Conservation (phyloP, 441 rosid genomes). For the Dalechampia spathulata region DNA sequence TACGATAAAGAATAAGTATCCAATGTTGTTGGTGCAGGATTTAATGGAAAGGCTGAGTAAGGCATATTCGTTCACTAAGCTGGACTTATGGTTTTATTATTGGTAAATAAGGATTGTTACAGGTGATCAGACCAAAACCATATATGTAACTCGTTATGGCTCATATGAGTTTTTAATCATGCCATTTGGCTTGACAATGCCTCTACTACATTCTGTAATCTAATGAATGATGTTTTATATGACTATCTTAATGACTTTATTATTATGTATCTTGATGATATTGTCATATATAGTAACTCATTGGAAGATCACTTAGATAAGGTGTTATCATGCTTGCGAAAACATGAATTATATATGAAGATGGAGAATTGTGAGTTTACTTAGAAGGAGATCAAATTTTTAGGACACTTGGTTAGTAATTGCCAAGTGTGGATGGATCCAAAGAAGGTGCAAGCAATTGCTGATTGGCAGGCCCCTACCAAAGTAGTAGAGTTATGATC, state of each 20-base stretch:
- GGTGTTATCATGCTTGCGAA: rapidly evolving
- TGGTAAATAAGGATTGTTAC: neutral
- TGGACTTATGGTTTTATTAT: slow-evolving; percentile 7
- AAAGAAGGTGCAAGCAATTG: neutral
- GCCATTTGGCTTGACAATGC: too few species aligned
- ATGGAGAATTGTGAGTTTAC: neutral
- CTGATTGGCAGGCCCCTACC: neutral
- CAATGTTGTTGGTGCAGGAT: neutral
- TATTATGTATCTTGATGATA: neutral
- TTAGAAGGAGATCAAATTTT: neutral
- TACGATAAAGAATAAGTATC: neutral
- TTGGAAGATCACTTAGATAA: neutral
- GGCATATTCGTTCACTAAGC: slow-evolving; percentile 4
- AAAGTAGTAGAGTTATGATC: neutral
- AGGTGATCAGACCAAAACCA: neutral
- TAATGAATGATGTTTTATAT: neutral
- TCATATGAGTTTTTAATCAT: neutral
- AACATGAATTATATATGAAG: neutral
- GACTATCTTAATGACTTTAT: neutral
- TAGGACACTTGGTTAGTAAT: too few species aligned
- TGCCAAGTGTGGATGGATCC: too few species aligned
- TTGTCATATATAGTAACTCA: neutral
- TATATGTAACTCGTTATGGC: neutral
- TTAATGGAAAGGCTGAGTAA: too few species aligned
- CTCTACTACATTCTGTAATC: neutral